Conservation (phyloP, 2,329 filamentous ascomycete species). For the Nigrospora oryzae region DNA sequence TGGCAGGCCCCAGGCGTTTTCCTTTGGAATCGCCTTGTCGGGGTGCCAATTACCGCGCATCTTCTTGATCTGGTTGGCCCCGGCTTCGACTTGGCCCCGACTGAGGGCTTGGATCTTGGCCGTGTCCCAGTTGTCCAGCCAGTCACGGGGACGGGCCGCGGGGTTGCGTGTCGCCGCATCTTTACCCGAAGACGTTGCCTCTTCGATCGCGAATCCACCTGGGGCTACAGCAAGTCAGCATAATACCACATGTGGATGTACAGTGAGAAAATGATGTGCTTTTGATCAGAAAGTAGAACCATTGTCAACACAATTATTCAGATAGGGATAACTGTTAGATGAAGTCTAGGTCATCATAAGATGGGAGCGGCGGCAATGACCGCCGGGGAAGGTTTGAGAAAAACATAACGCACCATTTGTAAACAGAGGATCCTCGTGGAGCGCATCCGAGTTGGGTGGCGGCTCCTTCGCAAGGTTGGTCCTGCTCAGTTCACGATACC, state of each 20-base stretch:
- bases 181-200: background rate
- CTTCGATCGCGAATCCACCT: too few species aligned
- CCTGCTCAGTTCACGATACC: constrained; percentile 37
- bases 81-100: constrained; percentile 28
- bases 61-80: constrained; percentile 13
- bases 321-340: too few species aligned
- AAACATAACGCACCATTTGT: too few species aligned
- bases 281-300: too few species aligned
- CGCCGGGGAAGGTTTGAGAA: too few species aligned
- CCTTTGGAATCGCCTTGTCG: constrained; percentile 24
- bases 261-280: too few species aligned
- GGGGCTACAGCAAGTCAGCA: too few species aligned
- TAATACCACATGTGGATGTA: too few species aligned
- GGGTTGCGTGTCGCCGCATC: background rate
- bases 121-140: constrained; percentile 42
- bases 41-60: constrained; percentile 25
- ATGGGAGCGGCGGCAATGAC: too few species aligned
- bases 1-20: constrained; percentile 42
- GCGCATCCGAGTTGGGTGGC: constrained; percentile 28
- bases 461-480: constrained; percentile 26
- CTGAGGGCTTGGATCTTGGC: constrained; percentile 33
- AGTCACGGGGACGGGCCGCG: constrained; percentile 16
- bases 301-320: too few species aligned
- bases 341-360: too few species aligned
- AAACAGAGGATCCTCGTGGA: constrained; percentile 20